phyloP scores from a whole-genome alignment of 768 basidiomycete species.

The Pisolithus sp. region DNA sequence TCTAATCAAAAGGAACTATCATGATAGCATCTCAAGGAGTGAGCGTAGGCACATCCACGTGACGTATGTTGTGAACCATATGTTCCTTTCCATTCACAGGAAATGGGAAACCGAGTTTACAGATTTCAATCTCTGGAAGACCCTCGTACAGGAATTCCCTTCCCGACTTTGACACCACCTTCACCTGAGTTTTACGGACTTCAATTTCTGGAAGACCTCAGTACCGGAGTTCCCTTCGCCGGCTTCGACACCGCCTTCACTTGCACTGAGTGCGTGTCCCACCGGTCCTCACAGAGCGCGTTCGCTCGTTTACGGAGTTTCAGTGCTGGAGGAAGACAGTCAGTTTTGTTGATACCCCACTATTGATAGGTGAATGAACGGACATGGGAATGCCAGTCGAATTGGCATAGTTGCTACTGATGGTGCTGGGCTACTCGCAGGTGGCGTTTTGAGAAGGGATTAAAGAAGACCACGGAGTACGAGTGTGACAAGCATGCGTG shows the following conservation, averaged over 20 bases:
- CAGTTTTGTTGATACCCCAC: conserved; percentile 19
- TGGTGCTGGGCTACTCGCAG: too few species aligned
- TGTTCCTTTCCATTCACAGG: too few species aligned
- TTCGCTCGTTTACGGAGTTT: conserved; percentile 71
- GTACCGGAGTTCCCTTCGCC: conserved; percentile 76
- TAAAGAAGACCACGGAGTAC: conserved; percentile 39
- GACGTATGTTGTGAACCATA: too few species aligned
- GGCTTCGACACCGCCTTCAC: conserved; percentile 80
- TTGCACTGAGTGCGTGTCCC: conserved; percentile 92
- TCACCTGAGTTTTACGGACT: conserved; percentile 68
- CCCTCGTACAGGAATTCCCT: conserved; percentile 19
- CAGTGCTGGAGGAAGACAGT: conserved; percentile 52
- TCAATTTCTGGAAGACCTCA: conserved; percentile 91
- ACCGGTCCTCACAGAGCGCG: conserved; percentile 68
- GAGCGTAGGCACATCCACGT: too few species aligned
- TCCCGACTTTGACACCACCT: too few species aligned
- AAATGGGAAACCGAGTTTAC: conserved; percentile 85
- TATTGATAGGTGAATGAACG: too few species aligned
- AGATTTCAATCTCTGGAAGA: conserved; percentile 95
- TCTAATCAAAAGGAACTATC: too few species aligned
- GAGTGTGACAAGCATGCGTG: conserved; percentile 83
- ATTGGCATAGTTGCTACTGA: too few species aligned
- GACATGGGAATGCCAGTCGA: too few species aligned
- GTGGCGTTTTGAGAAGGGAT: too few species aligned
- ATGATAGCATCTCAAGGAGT: too few species aligned